Evolutionary conservation across 2,329 filamentous ascomycete genomes (phyloP).

Genomic region (Xylariaceae sp.): DNA sequence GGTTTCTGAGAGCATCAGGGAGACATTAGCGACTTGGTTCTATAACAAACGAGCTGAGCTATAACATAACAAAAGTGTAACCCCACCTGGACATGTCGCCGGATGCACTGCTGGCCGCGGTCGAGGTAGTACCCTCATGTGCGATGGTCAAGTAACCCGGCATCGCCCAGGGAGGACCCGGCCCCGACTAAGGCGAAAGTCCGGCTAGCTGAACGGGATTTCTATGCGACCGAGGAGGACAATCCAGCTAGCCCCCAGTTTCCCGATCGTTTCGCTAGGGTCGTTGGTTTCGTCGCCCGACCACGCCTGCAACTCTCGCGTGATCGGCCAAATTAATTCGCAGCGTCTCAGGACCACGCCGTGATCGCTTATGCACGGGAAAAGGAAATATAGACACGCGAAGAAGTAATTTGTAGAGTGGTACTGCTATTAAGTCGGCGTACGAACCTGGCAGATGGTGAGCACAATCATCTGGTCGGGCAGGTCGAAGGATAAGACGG

Average conservation of each 20-base stretch:
- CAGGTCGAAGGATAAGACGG: background rate
- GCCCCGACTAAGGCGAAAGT: background rate
- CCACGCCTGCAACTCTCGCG: slow-evolving; percentile 3
- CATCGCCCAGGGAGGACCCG: slow-evolving; percentile 39
- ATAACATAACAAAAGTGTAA: background rate
- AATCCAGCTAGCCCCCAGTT: background rate
- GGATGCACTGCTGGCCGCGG: slow-evolving; percentile 31
- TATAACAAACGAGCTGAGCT: background rate
- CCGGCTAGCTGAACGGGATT: slow-evolving; percentile 4
- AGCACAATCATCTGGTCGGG: background rate
- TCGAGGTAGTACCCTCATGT: slow-evolving; percentile 41
- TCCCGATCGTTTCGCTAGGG: background rate
- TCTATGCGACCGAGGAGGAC: background rate
- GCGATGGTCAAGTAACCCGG: slow-evolving; percentile 50
- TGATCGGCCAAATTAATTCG: background rate
- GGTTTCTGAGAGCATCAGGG: slow-evolving; percentile 37
- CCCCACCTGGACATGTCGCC: slow-evolving; percentile 48
- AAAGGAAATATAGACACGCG: background rate
- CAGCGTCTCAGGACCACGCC: background rate
- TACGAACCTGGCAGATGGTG: background rate
- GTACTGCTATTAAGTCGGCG: background rate
- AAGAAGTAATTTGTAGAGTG: background rate
- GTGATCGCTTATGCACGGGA: background rate
- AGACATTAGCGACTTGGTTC: slow-evolving; percentile 1
- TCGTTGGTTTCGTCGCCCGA: background rate